These are phyloP conservation scores for Xylaria sp. DNA, from an alignment of 2,329 filamentous ascomycete genomes.

Conservation along the genomic window DNA sequence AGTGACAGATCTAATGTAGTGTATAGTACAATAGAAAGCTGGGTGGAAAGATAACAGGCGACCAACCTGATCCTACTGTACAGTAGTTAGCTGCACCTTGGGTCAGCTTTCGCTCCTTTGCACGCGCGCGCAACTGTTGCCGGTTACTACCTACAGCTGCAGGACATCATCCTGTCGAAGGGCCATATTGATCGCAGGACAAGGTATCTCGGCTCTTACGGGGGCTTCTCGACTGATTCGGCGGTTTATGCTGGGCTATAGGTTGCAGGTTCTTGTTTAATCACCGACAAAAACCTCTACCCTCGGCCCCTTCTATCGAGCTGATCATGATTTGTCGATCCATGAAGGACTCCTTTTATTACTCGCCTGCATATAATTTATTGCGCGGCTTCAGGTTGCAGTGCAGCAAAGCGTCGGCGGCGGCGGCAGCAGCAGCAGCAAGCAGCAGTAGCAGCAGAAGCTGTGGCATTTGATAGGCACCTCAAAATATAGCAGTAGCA, in stretches of 20 bases:
- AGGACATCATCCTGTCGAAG: conserved; percentile 17
- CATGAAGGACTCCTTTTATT: conserved; percentile 26
- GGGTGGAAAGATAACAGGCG: conserved; percentile 15
- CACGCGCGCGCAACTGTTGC: conserved; percentile 30
- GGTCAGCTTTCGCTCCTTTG: conserved; percentile 15
- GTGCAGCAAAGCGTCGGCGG: conserved; percentile 27
- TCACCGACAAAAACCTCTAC: conserved; percentile 18
- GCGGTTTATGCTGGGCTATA: conserved; percentile 10
- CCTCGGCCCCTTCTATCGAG: conserved; percentile 16
- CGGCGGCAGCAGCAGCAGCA: conserved; percentile 7
- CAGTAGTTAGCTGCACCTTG: conserved; percentile 19
- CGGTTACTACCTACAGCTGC: conserved; percentile 29
- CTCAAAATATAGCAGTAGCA: conserved; percentile 2
- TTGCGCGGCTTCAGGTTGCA: conserved; percentile 37
- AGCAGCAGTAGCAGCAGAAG: conserved; percentile 5
- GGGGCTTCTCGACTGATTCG: conserved; percentile 27
- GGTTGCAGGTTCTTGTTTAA: conserved; percentile 22
- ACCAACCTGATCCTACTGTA: not conserved
- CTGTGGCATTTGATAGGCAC: conserved; percentile 23
- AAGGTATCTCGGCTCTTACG: conserved; percentile 28
- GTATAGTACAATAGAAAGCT: not conserved
- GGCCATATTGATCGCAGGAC: conserved; percentile 14
- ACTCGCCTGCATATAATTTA: conserved; percentile 33
- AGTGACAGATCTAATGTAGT: conserved; percentile 2
- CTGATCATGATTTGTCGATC: conserved; percentile 33